Base-by-base conservation (phyloP, 2,329 filamentous ascomycete genomes). In the Ophiostoma pallidulum region DNA sequence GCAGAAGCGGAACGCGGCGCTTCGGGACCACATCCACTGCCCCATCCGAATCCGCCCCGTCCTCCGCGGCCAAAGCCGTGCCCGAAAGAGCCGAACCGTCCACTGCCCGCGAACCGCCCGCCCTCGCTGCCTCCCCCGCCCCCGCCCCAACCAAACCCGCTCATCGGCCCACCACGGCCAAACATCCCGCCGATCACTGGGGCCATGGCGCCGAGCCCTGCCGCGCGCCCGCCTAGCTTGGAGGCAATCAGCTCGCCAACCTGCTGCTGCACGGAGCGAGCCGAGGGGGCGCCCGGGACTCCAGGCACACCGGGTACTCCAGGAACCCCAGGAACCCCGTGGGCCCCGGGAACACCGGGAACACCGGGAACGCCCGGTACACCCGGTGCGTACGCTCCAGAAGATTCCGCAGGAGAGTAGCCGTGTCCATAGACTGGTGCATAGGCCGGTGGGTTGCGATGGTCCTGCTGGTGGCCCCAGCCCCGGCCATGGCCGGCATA, bases 21-120 rank as follows among this genome's bases (percentile, higher is more conserved):
- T n/a, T n/a, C n/a, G n/a, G n/a, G n/a, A n/a, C n/a, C n/a, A n/a
- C n/a, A n/a, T 6, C 10, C 4, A 20, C 51, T 26, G 51, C 53
- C 24, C 51, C 45, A n/a, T 66, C 60, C 18, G n/a, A n/a, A n/a
- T n/a, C 24, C 24, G 5, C 6, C 6, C 24, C 24, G 10, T 5
- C 24, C 24, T 6, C 24, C 24, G 24, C 24, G 24, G 10, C 24
- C 24, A 28, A 28, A 28, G 24, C 24, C 24, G 24, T 20, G 28
- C 12, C 28, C 28, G n/a, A 37, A 35, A 8, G 20, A 10, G 35
- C 16, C 35, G 8, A 37, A 37, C 7, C 45, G 8, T 7, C 43
- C 42, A 3, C 32, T 12, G 8, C 37, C 41, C 9, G 41, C 41
- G 6, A 50, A 45, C 4, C 37, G 31, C 12, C 51, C 50, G 35